A percentile compares a stretch with the other conserved stretches of the same genome.
Evolutionary conservation across 306 rosid genomes (phyloP).

Genomic region (Glycine soja): DNA sequence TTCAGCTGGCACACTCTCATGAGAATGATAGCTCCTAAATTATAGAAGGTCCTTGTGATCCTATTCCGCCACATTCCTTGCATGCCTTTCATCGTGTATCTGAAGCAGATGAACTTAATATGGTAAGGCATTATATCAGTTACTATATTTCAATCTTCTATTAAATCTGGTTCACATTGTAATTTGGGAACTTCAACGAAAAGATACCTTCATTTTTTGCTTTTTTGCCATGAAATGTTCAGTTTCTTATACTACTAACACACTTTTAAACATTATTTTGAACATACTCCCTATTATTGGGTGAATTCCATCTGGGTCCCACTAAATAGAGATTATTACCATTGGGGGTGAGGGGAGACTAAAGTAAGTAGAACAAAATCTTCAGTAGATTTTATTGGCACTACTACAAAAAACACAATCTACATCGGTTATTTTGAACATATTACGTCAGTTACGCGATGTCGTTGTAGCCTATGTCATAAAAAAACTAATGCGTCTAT

Average conservation of each 20-base stretch:
- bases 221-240: no score
- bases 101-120: constrained; percentile 69
- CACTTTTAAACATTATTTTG: constrained; percentile 9
- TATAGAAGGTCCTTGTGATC: constrained; percentile 79
- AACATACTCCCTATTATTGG: background rate
- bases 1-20: constrained; percentile 91
- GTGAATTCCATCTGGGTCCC: background rate
- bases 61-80: constrained; percentile 91
- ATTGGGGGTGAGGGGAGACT: no score
- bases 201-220: no score
- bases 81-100: constrained; percentile 88
- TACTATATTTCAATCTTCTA: background rate
- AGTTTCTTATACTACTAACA: no score
- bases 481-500: no score
- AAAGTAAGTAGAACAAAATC: constrained; percentile 29
- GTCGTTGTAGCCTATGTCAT: no score
- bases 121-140: constrained; percentile 53
- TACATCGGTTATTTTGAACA: no score
- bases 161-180: constrained; percentile 12
- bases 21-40: constrained; percentile 91
- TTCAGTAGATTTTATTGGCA: constrained; percentile 9
- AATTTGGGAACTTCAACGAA: no score
- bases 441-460: no score
- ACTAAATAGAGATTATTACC: no score
- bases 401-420: no score